A percentile compares a stretch with the other conserved stretches of the same genome.
phyloP scores from a whole-genome alignment of 345 rosid species.

The Moringa oleifera region DNA sequence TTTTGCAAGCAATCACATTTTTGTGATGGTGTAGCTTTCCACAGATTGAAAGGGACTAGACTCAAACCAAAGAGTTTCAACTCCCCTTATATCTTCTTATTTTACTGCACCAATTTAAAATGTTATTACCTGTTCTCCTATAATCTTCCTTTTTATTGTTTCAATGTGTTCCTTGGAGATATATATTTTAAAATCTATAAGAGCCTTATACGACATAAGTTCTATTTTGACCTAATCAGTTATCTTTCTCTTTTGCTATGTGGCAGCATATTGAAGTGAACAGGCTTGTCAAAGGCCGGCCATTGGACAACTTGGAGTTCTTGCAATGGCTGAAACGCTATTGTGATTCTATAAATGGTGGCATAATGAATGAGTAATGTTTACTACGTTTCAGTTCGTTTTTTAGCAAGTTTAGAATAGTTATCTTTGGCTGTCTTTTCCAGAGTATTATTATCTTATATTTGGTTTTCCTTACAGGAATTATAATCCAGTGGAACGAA shows the following conservation, averaged over 20 bases:
- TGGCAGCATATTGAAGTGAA: conserved; percentile 89
- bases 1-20: no score
- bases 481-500: conserved; percentile 83
- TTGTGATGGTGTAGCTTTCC: no score
- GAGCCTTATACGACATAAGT: no score
- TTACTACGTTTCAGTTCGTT: conserved; percentile 3
- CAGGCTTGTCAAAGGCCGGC: conserved; percentile 85
- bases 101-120: no score
- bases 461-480: conserved; percentile 41
- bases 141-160: no score
- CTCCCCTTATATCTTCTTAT: no score
- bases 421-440: neutral
- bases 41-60: no score
- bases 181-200: no score
- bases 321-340: conserved; percentile 93
- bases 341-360: conserved; percentile 94
- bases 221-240: no score
- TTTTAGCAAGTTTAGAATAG: neutral
- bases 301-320: conserved; percentile 97
- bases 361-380: conserved; percentile 90
- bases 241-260: neutral
- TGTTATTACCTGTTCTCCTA: no score
- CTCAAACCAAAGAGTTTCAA: no score
- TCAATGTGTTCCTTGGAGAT: no score
- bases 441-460: neutral